Conservation (phyloP, 495 filamentous ascomycete genomes). For the Penicillium mononematosum region DNA sequence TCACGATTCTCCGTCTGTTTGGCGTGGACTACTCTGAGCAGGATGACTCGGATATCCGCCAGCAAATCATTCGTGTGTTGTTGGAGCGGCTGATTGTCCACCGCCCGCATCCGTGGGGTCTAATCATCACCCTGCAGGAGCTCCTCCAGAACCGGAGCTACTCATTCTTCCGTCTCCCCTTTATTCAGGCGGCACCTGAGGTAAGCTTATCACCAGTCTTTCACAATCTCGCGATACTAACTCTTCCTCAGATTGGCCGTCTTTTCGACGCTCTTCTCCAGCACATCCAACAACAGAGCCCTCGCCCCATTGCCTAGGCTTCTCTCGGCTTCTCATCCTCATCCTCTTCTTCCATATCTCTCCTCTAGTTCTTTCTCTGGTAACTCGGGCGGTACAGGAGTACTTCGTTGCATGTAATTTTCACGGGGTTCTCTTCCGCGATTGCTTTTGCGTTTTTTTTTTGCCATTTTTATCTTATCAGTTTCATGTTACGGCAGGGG, state of each 20-base stretch:
- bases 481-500: constrained; percentile 31
- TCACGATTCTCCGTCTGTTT: constrained; percentile 83
- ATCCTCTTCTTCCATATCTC: constrained; percentile 9
- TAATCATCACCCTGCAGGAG: constrained; percentile 87
- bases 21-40: constrained; percentile 72
- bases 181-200: constrained; percentile 84
- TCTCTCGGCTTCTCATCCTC: constrained; percentile 11
- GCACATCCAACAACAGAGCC: constrained; percentile 53
- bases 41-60: constrained; percentile 76
- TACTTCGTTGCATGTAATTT: constrained; percentile 28
- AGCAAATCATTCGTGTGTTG: constrained; percentile 85
- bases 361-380: constrained; percentile 21
- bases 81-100: constrained; percentile 84
- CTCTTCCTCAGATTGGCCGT: constrained; percentile 41
- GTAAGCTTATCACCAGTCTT: constrained; percentile 44
- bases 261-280: constrained; percentile 51
- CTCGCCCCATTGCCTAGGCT: constrained; percentile 40
- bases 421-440: constrained; percentile 26
- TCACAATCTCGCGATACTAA: constrained; percentile 11
- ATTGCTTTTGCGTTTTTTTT: constrained; percentile 14
- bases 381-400: constrained; percentile 15
- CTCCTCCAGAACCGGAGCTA: constrained; percentile 86
- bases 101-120: constrained; percentile 94
- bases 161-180: constrained; percentile 87
- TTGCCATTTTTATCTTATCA: constrained; percentile 20